Conservation (phyloP, 2,329 filamentous ascomycete genomes). For the Fusarium illudens region DNA sequence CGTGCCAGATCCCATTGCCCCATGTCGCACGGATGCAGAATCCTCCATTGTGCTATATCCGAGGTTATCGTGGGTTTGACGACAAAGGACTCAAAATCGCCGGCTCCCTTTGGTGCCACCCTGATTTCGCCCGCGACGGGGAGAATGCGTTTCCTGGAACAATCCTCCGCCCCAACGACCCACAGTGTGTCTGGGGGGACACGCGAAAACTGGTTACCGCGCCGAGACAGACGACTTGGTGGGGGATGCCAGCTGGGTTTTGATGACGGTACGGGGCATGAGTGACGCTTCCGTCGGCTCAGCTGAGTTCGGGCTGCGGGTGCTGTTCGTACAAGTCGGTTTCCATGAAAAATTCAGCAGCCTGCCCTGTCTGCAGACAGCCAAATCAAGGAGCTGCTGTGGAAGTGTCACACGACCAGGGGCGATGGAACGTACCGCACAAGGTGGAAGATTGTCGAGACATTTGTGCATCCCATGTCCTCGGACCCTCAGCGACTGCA, state of each 20-base stretch:
- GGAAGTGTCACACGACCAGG: constrained; percentile 31
- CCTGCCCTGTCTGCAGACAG: neutral
- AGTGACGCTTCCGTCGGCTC: constrained; percentile 9
- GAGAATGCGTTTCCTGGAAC: neutral
- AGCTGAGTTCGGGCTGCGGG: constrained; percentile 2
- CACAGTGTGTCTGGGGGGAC: constrained; percentile 7
- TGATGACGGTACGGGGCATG: constrained; percentile 13
- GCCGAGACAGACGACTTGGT: constrained; percentile 21
- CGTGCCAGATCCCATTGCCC: constrained; percentile 36
- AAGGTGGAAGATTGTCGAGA: constrained; percentile 5
- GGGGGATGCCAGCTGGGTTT: constrained; percentile 6
- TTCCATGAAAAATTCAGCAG: neutral
- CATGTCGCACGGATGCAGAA: constrained; percentile 28
- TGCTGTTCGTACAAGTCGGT: constrained; percentile 1
- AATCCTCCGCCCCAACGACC: neutral
- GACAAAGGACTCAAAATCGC: constrained; percentile 23
- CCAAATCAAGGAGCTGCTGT: constrained; percentile 17
- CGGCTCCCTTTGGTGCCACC: constrained; percentile 12
- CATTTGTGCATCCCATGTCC: constrained; percentile 23
- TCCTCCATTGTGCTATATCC: constrained; percentile 22
- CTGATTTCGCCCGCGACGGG: neutral
- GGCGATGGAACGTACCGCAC: neutral
- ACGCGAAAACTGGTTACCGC: constrained; percentile 20
- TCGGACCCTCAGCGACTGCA: constrained; percentile 22
- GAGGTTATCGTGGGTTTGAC: constrained; percentile 26